phyloP scores from a whole-genome alignment of 2,329 filamentous ascomycete species.

The Alternaria ventricosa region DNA sequence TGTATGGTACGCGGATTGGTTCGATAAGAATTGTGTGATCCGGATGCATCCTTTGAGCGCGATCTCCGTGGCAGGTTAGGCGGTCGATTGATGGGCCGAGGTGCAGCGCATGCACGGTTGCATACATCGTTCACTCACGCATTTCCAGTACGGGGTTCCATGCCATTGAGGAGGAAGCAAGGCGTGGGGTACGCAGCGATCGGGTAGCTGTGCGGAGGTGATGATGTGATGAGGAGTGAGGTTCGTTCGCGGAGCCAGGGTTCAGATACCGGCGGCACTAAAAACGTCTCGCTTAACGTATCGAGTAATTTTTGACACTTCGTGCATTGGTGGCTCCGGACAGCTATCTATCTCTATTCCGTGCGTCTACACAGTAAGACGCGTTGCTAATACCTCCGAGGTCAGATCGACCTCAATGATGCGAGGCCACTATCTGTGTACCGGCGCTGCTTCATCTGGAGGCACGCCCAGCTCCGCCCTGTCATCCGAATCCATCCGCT shows the following conservation, averaged over 20 bases:
- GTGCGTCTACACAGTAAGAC: constrained; percentile 21
- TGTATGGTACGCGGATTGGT: constrained; percentile 7
- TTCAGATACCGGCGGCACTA: constrained; percentile 26
- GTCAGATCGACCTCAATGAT: not conserved
- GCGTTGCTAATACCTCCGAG: constrained; percentile 21
- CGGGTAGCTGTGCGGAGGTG: constrained; percentile 17
- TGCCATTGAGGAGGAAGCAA: constrained; percentile 6
- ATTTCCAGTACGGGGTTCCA: constrained; percentile 2
- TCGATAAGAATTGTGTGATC: constrained; percentile 11
- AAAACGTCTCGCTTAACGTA: constrained; percentile 25
- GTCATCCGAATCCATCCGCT: constrained; percentile 67
- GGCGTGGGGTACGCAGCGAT: constrained; percentile 25
- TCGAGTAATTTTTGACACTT: constrained; percentile 30
- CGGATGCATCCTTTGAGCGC: not conserved
- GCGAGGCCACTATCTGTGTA: constrained; percentile 16
- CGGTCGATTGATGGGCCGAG: constrained; percentile 3
- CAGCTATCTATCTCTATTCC: constrained; percentile 34
- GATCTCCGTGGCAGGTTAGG: constrained; percentile 6
- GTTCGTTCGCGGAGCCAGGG: constrained; percentile 25
- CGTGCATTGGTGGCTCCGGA: constrained; percentile 23
- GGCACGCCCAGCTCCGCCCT: constrained; percentile 49
- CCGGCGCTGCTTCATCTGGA: constrained; percentile 26
- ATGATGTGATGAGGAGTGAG: constrained; percentile 24
- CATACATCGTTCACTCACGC: not conserved
- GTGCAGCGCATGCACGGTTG: not conserved